Percentiles rank a stretch among this genome's conserved stretches.
phyloP scores from a whole-genome alignment of 1,139 yeast genomes.

The Blastobotrys buckinghamii region DNA sequence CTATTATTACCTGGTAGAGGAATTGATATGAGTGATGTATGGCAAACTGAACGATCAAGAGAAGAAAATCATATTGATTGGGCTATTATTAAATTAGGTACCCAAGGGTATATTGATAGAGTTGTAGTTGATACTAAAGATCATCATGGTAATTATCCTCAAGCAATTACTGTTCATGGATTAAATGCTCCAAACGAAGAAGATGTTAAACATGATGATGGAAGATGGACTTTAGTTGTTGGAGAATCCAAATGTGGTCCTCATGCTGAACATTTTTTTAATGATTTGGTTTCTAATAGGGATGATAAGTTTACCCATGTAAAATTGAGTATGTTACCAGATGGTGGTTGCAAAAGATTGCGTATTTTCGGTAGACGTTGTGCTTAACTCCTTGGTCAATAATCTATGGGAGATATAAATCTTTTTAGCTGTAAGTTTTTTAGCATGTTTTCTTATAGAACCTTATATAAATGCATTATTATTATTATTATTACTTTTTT shows the following conservation, averaged over 20 bases:
- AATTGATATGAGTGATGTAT: conserved; percentile 92
- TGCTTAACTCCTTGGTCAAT: too few relatives aligned
- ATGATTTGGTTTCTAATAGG: conserved; percentile 22
- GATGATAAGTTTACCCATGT: conserved; percentile 51
- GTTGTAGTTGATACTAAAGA: conserved; percentile 85
- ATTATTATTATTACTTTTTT: too few relatives aligned
- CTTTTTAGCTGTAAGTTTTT: too few relatives aligned
- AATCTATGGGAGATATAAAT: too few relatives aligned
- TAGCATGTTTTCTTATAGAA: too few relatives aligned
- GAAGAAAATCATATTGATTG: conserved; percentile 78
- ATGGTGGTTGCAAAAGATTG: conserved; percentile 90
- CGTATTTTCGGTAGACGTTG: conserved; percentile 51
- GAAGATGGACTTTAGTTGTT: conserved; percentile 62
- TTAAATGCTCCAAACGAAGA: conserved; percentile 31
- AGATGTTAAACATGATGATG: conserved; percentile 34
- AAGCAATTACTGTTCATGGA: conserved; percentile 53
- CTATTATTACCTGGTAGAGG: conserved; percentile 89
- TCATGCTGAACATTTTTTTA: conserved; percentile 65
- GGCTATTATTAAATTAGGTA: conserved; percentile 78
- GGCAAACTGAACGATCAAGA: conserved; percentile 93
- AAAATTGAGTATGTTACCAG: conserved; percentile 79
- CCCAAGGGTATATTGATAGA: conserved; percentile 44
- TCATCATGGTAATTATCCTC: conserved; percentile 91
- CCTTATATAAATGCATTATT: too few relatives aligned
- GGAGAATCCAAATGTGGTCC: conserved; percentile 67